Base-by-base conservation (phyloP, 2,329 filamentous ascomycete species). In the Botryotinia globosa region DNA sequence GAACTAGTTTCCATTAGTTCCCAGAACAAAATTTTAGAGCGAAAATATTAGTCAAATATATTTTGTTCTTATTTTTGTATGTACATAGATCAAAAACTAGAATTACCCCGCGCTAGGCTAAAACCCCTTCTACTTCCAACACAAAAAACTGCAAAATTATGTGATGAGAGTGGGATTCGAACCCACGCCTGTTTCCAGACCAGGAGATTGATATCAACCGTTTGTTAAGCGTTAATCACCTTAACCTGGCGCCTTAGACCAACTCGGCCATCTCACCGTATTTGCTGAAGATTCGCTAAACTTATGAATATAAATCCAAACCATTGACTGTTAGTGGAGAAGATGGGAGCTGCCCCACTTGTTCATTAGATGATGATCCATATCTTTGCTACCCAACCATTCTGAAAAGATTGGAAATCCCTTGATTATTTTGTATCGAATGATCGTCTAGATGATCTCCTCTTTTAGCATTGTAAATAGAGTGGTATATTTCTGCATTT, bases 271-370 rank as follows among this genome's bases (percentile, higher is more conserved):
- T 63, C 61, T 63, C 61, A 63, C 61, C 61, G 1, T 63, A 1
- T 32, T 42, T 44, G 8, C 7, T 63, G n/a, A 4, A 0, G 0
- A 0, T 2, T 0, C 0, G 0, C 0, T 1, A 0, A 4, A 8
- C 0, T 10, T 20, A 12, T 44, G 0, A 12, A 20, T 29, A 20
- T 63, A 44, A 1, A 63, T 44, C 0, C 0, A 44, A 0, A 10
- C 2, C 10, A 14, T 9, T 16, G 1, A 4, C 5, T 29, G n/a
- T 4, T 32, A 6, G 51, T 63, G 37, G 25, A n/a, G 37, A 16
- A 39, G 59, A 20, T 14, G 25, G 37, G 25, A 4, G 9, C 1
- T 44, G 25, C 37, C 37, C 61, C 61, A 63, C 61, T 63, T 63
- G 25, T 39, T n/a, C 18, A 1, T 37, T 61, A 18, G 37, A 25